Evolutionary conservation across 257 asterid genomes (phyloP).

Genomic region (Fraxinus quadrangulata): DNA sequence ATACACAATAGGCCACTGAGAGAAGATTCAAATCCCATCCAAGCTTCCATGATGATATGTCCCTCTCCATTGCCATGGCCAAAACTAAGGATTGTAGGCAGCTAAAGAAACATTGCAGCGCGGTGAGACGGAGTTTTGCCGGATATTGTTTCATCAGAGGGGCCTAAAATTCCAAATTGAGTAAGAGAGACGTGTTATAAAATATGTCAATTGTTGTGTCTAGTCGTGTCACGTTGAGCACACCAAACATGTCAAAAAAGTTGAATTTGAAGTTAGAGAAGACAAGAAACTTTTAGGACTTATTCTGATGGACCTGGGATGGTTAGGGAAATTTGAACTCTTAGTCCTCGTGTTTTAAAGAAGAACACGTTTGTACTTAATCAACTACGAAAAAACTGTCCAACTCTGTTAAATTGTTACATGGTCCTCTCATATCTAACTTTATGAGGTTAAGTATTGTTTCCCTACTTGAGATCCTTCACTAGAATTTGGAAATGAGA

Average conservation of each 20-base stretch:
- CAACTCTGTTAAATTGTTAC: background rate
- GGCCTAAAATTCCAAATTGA: constrained; percentile 34
- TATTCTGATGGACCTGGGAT: background rate
- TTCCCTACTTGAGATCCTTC: background rate
- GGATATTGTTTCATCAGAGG: constrained; percentile 55
- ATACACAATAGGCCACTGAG: constrained; percentile 68
- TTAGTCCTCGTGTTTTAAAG: background rate
- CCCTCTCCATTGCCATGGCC: constrained; percentile 56
- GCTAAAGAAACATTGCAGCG: constrained; percentile 65
- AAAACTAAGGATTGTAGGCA: constrained; percentile 58
- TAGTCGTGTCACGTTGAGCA: background rate
- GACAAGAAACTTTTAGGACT: background rate
- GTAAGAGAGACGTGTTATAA: background rate
- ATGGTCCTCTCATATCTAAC: background rate
- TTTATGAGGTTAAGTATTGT: background rate
- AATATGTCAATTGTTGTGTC: background rate
- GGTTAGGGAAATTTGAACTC: background rate
- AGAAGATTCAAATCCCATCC: constrained; percentile 63
- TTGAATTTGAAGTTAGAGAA: background rate
- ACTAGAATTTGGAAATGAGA: background rate
- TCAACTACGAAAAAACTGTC: background rate
- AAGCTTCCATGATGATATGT: constrained; percentile 56
- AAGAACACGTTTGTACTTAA: background rate
- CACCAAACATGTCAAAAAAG: background rate
- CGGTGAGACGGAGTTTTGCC: constrained; percentile 51